Percentiles rank a stretch among this genome's conserved stretches.
Evolutionary conservation across 495 filamentous ascomycete genomes (phyloP).

Genomic region (Geopyxis carbonaria): DNA sequence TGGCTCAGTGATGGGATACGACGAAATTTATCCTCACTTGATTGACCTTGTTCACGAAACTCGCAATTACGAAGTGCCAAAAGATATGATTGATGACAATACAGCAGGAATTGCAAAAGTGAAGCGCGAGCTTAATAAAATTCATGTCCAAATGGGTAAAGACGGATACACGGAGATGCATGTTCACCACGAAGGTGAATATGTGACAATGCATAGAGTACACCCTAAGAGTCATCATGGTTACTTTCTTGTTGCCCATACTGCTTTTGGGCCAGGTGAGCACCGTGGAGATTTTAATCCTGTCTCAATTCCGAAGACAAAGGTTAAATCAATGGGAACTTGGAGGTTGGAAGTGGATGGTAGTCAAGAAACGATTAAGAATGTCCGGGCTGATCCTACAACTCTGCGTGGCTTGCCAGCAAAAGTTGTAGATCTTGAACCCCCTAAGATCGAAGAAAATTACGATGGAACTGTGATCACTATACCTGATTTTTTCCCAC

Average conservation of each 20-base stretch:
- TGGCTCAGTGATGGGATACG: conserved; percentile 97
- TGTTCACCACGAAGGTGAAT: conserved; percentile 89
- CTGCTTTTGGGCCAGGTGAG: conserved; percentile 74
- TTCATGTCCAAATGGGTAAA: conserved; percentile 84
- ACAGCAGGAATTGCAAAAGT: conserved; percentile 69
- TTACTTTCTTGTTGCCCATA: conserved; percentile 88
- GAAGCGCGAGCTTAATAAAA: conserved; percentile 78
- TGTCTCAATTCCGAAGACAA: conserved; percentile 50
- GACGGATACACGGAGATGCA: conserved; percentile 90
- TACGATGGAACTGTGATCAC: conserved; percentile 59
- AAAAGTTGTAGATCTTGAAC: conserved; percentile 50
- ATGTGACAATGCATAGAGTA: conserved; percentile 87
- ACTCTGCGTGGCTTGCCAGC: conserved; percentile 66
- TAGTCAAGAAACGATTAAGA: conserved; percentile 43
- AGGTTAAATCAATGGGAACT: conserved; percentile 63
- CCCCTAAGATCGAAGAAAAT: conserved; percentile 40
- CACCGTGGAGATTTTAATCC: conserved; percentile 59
- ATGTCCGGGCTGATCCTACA: conserved; percentile 48
- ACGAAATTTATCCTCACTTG: conserved; percentile 85
- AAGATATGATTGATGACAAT: conserved; percentile 12
- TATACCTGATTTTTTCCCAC: conserved; percentile 65
- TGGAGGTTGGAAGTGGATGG: conserved; percentile 78
- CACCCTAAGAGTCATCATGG: conserved; percentile 81
- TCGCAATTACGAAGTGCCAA: conserved; percentile 42
- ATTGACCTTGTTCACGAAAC: conserved; percentile 83